Evolutionary conservation across 2,329 filamentous ascomycete genomes (phyloP).

Genomic region (Fusarium verrucosum): DNA sequence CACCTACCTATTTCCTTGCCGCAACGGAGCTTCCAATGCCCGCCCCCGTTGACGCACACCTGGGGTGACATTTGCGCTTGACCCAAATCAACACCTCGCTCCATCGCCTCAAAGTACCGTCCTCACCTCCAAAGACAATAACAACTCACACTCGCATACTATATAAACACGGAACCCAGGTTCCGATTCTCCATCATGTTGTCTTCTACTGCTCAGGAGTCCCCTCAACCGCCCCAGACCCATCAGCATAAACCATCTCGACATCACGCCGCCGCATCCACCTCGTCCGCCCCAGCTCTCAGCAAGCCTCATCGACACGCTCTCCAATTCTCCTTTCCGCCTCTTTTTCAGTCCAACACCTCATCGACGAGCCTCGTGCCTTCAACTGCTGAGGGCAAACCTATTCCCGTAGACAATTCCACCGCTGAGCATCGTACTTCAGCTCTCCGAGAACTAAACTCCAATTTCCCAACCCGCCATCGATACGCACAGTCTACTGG

Average conservation of each 20-base stretch:
- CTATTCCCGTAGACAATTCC: conserved; percentile 65
- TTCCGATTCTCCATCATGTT: conserved; percentile 29
- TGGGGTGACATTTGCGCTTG: conserved; percentile 31
- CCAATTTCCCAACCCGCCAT: conserved; percentile 65
- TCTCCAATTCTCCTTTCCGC: conserved; percentile 60
- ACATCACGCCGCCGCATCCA: conserved; percentile 39
- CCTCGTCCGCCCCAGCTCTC: conserved; percentile 35
- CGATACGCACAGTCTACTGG: conserved; percentile 66
- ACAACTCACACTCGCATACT: conserved; percentile 17
- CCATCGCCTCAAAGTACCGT: conserved; percentile 18
- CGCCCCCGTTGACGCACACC: conserved; percentile 37
- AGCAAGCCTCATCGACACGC: conserved; percentile 49
- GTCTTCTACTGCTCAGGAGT: conserved; percentile 26
- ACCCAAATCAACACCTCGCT: conserved; percentile 21
- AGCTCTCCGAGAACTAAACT: conserved; percentile 68
- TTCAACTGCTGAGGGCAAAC: conserved; percentile 64
- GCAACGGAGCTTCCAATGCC: conserved; percentile 32
- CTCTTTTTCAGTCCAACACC: conserved; percentile 58
- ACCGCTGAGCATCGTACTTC: conserved; percentile 67
- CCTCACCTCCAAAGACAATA: conserved; percentile 17
- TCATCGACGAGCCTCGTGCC: conserved; percentile 64
- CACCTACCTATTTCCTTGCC: conserved; percentile 10
- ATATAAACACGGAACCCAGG: conserved; percentile 34
- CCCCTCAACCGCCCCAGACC: conserved; percentile 30
- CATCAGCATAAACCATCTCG: conserved; percentile 37